These are phyloP conservation scores for Penicillium sp. DNA, from an alignment of 2,329 filamentous ascomycete genomes.

Conservation along the genomic window DNA sequence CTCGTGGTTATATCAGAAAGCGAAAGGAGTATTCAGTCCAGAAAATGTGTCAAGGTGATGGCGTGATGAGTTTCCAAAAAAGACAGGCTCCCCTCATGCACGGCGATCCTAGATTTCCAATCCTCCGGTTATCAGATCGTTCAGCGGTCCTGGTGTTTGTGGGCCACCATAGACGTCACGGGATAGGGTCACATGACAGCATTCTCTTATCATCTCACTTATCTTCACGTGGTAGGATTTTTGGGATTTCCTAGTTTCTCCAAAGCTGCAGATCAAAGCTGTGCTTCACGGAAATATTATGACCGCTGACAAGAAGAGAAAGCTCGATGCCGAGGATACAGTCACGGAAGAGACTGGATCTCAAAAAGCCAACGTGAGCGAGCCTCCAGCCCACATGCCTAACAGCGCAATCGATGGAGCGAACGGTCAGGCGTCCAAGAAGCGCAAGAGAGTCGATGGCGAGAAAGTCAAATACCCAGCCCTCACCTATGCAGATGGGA, in stretches of 20 bases:
- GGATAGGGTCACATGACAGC: background rate
- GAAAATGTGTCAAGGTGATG: slow-evolving; percentile 22
- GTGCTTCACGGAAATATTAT: slow-evolving; percentile 16
- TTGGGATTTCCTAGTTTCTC: background rate
- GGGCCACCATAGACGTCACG: background rate
- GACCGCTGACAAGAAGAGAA: slow-evolving; percentile 34
- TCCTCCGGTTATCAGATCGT: slow-evolving; percentile 35
- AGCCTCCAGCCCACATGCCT: slow-evolving; percentile 35
- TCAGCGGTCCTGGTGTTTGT: background rate
- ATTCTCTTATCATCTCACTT: slow-evolving; percentile 6
- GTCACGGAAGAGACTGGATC: slow-evolving; percentile 15
- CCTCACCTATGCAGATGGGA: slow-evolving; percentile 56
- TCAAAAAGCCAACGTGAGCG: slow-evolving; percentile 32
- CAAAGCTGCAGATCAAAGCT: background rate
- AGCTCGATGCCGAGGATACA: slow-evolving; percentile 32
- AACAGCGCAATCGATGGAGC: slow-evolving; percentile 9
- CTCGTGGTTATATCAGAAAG: background rate
- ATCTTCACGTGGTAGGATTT: slow-evolving; percentile 14
- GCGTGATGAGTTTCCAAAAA: slow-evolving; percentile 19
- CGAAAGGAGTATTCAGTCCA: background rate
- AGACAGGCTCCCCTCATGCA: slow-evolving; percentile 5
- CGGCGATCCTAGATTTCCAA: slow-evolving; percentile 23
- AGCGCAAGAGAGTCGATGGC: slow-evolving; percentile 36
- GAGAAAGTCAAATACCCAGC: slow-evolving; percentile 54
- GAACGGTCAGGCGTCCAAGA: slow-evolving; percentile 18